A percentile compares a stretch with the other conserved stretches of the same genome.
phyloP scores from a whole-genome alignment of 257 asterid genomes.

The Cynanchum wilfordii region DNA sequence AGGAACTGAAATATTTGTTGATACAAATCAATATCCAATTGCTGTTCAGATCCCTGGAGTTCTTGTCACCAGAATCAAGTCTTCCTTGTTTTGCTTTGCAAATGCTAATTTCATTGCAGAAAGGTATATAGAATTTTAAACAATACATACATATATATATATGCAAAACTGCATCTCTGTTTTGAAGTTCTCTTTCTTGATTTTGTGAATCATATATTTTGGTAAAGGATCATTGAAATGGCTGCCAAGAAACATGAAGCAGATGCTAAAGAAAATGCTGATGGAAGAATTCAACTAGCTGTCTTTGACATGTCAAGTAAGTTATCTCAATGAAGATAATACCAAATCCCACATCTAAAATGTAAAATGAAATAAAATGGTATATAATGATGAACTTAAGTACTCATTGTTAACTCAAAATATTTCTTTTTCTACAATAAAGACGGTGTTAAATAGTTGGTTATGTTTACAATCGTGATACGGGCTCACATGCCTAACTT shows the following conservation, averaged over 20 bases:
- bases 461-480: no score
- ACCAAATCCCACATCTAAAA: no score
- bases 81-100: constrained; percentile 38
- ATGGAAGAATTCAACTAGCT: constrained; percentile 20
- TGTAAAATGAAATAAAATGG: no score
- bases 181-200: not conserved
- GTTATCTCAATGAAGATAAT: constrained; percentile 2
- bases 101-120: constrained; percentile 29
- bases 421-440: no score
- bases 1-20: constrained; percentile 30
- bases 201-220: constrained; percentile 6
- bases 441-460: no score
- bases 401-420: no score
- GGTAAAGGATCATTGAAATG: constrained; percentile 14
- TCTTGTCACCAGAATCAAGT: constrained; percentile 30
- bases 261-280: constrained; percentile 19
- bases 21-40: constrained; percentile 32
- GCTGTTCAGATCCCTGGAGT: constrained; percentile 32
- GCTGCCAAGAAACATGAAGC: constrained; percentile 11
- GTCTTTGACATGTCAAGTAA: constrained; percentile 39
- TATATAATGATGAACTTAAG: no score
- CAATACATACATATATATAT: not conserved
- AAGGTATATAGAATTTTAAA: constrained; percentile 6
- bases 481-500: not conserved
- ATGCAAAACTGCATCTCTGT: not conserved